Base-by-base conservation (phyloP, 306 rosid genomes). In the Prunus mume region DNA sequence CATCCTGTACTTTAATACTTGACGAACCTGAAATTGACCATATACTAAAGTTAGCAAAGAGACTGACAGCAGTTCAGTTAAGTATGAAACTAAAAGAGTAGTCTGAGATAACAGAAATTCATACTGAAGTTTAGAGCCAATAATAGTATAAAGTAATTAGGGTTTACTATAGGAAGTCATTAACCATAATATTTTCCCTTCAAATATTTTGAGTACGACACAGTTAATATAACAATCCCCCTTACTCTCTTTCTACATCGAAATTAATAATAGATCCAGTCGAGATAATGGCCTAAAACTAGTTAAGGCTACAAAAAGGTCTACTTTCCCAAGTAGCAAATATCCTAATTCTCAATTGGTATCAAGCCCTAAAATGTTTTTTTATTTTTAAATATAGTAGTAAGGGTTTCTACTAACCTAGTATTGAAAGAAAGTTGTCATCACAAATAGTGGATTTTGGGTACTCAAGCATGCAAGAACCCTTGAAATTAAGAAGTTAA, bases 1-100 rank as follows among this genome's bases (percentile, higher is more conserved):
- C 97, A 78, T 95, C 99, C 80, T 75, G 74, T 62, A 95, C 96
- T 86, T 88, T 71, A 82, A 95, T 92, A 84, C 79, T 87, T 57
- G 99, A 95, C 12, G 99, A 95, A 77, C 99, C 99, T 92, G 97
- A 81, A 80, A 86, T 52, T 72, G 76, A 80, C 47, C 77, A 88
- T 20, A 88, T 25, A 46, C 70, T 68, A 10, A 41, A 56, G 19
- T 32, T 24, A 24, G 32, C 32, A 41, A 68, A 58, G n/a, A 20
- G 28, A 46, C 18, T 52, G 20, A 51, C 15, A 52, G 2, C 2
- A 17, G 7, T 52, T 15, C 57, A 6, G 57, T 18, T 18, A 52
- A 18, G 57, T 34, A 0, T 0, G n/a, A 52, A 52, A 52, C 3
- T 3, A 56, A 56, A 56, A 19, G 12, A 56, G 4, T 19, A 56